These are phyloP conservation scores for Bauhinia variegata DNA, from an alignment of 306 rosid genomes.

Conservation along the genomic window DNA sequence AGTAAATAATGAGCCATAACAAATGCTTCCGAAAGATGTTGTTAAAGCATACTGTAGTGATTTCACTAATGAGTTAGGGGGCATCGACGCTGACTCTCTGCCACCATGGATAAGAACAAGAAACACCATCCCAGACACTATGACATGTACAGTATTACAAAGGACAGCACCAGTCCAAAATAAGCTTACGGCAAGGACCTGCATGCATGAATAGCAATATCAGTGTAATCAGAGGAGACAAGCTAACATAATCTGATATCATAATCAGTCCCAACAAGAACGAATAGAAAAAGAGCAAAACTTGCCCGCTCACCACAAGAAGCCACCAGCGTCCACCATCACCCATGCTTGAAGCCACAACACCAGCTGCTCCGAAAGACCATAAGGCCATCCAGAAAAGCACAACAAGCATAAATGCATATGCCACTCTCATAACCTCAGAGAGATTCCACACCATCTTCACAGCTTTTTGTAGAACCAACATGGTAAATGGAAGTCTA, in stretches of 20 bases:
- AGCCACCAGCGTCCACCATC: slow-evolving; percentile 99
- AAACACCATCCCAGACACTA: slow-evolving; percentile 93
- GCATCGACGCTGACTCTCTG: slow-evolving; percentile 63
- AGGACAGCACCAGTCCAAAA: slow-evolving; percentile 98
- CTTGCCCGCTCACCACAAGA: slow-evolving; percentile 99
- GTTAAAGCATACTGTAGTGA: slow-evolving; percentile 78
- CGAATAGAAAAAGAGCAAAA: slow-evolving; percentile 67
- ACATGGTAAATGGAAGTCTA: slow-evolving; percentile 96
- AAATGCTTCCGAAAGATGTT: slow-evolving; percentile 96
- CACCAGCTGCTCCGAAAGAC: slow-evolving; percentile 99
- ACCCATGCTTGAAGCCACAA: slow-evolving; percentile 92
- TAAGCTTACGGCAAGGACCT: slow-evolving; percentile 93
- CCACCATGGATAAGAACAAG: slow-evolving; percentile 82
- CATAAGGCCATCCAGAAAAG: slow-evolving; percentile 89
- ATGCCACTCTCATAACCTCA: slow-evolving; percentile 79
- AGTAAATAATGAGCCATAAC: slow-evolving; percentile 96
- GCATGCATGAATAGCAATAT: slow-evolving; percentile 44
- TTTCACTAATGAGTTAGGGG: slow-evolving; percentile 65
- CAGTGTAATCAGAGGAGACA: slow-evolving; percentile 33
- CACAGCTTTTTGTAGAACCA: slow-evolving; percentile 86
- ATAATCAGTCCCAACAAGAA: slow-evolving; percentile 35
- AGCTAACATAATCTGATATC: slow-evolving; percentile 15
- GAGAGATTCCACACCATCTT: slow-evolving; percentile 93
- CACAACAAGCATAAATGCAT: slow-evolving; percentile 78
- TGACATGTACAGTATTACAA: slow-evolving; percentile 90